Conservation (phyloP, 768 basidiomycete genomes). For the button mushroom (Agaricus bisporus) region DNA sequence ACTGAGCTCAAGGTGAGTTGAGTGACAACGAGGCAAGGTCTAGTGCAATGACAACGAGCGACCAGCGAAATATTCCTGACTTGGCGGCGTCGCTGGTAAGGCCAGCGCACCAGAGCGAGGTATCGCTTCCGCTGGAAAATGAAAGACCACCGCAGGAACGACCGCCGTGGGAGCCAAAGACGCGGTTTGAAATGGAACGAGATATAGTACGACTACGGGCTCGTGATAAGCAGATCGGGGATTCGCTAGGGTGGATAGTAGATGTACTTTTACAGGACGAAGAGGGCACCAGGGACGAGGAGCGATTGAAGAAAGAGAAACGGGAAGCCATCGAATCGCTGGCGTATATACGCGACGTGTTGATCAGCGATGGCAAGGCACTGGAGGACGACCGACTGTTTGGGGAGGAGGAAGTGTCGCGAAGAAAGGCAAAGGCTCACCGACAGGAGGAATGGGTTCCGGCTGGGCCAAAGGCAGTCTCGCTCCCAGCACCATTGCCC, state of each 20-base stretch:
- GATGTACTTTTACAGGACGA: conserved; percentile 61
- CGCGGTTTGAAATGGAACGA: conserved; percentile 65
- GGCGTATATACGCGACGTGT: conserved; percentile 70
- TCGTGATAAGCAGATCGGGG: conserved; percentile 60
- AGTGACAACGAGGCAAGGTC: conserved; percentile 1
- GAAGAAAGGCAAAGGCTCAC: conserved; percentile 26
- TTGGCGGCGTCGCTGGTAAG: conserved; percentile 63
- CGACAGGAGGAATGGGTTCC: conserved; percentile 16
- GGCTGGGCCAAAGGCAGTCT: conserved; percentile 16
- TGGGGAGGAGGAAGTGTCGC: conserved; percentile 43
- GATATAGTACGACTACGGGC: conserved; percentile 48
- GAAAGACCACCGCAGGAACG: conserved; percentile 53
- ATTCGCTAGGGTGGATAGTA: conserved; percentile 70
- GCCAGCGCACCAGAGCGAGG: conserved; percentile 39
- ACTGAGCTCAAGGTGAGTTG: conserved; percentile 63
- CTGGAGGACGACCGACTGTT: conserved; percentile 66
- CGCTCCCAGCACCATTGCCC: conserved; percentile 31
- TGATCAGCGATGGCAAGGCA: conserved; percentile 45
- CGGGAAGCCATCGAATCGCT: conserved; percentile 71
- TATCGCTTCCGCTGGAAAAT: conserved; percentile 58
- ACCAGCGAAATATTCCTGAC: conserved; percentile 81
- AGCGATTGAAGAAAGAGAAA: conserved; percentile 35
- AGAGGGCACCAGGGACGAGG: conserved; percentile 31
- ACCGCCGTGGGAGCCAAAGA: conserved; percentile 63
- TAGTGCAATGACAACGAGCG: conserved; percentile 11